Evolutionary conservation across 2,329 filamentous ascomycete species (phyloP), one percentile per base, ranked within the genome.

Genomic region (Colletotrichum sp.): DNA sequence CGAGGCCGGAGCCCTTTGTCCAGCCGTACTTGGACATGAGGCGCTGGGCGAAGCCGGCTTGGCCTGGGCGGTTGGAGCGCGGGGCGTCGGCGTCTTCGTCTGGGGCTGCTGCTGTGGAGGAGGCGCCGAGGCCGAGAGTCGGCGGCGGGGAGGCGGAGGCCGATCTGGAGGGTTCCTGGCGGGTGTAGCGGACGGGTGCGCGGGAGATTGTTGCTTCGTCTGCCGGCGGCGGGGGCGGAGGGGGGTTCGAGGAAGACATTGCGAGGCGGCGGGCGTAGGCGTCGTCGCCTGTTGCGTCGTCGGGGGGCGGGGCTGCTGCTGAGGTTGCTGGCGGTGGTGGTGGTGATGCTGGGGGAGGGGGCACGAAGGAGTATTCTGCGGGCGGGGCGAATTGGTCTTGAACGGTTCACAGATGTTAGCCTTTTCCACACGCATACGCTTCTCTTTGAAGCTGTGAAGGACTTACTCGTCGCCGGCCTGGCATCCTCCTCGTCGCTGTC

Each of bases 1-100:
- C 97, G 6, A 99, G 91, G 24, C 97, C 97, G 77, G 93, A 91
- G 28, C 97, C 97, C 81, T 96, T 94, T 44, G 93, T 93, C 95
- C 96, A 99, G 71, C 97, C 97, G 85, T 98, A 97, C 83, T 98
- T 99, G 77, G 92, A 91, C 92, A 99, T 95, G 72, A 99, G 91
- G 39, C 96, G 94, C 79, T 96, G 92, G 1, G 95, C 97, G 84
- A 98, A 98, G 68, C 93, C 95, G 78, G 93, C 91, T 84, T 98
- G 95, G 18, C 95, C 95, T 0, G 96, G 95, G 4, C 93, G 92
- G 72, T 88, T 91, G 57, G 93, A 93, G 48, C 91, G 91, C 36
- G 88, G 84, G 73, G 39, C 78, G 44, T 87, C 83, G 15, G 82
- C 81, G 44, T 85, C 83, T 79, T 86, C 84, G 26, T 82, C 80